These are phyloP conservation scores for Coprinopsis strossmayeri DNA, from an alignment of 768 basidiomycete species.

Conservation along the genomic window DNA sequence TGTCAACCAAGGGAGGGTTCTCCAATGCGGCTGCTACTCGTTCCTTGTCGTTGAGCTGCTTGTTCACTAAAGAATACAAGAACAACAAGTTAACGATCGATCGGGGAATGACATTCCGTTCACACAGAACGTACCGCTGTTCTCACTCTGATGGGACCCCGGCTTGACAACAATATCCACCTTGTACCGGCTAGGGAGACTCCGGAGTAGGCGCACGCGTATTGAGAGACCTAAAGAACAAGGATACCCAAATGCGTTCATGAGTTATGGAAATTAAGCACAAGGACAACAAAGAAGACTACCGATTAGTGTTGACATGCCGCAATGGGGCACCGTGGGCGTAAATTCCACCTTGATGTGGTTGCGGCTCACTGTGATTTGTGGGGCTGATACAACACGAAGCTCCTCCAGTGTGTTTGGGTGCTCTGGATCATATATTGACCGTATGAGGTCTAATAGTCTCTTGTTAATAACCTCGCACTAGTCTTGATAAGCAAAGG, in stretches of 20 bases:
- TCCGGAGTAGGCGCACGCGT: conserved; percentile 82
- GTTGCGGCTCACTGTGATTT: conserved; percentile 58
- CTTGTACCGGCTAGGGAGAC: conserved; percentile 89
- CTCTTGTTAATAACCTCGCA: too few species aligned
- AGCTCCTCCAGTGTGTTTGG: conserved; percentile 91
- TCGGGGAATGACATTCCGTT: not conserved
- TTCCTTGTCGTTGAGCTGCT: conserved; percentile 98
- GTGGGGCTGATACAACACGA: conserved; percentile 87
- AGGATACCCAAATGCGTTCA: conserved; percentile 1
- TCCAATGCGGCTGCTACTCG: conserved; percentile 95
- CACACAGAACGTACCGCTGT: conserved; percentile 54
- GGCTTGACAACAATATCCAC: conserved; percentile 90
- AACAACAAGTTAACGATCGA: not conserved
- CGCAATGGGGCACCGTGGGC: conserved; percentile 95
- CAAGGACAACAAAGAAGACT: conserved; percentile 14
- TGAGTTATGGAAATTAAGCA: not conserved
- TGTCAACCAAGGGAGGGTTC: conserved; percentile 78
- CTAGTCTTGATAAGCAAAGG: too few species aligned
- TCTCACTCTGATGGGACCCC: conserved; percentile 94
- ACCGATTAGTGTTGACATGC: conserved; percentile 97
- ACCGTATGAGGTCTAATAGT: conserved; percentile 85
- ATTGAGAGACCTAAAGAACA: conserved; percentile 76
- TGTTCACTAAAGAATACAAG: conserved; percentile 63
- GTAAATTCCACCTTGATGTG: conserved; percentile 87
- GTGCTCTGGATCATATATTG: conserved; percentile 94